A percentile compares a stretch with the other conserved stretches of the same genome.
Conservation (phyloP, 805 yeast genomes). For the Candida coquimbonensis region DNA sequence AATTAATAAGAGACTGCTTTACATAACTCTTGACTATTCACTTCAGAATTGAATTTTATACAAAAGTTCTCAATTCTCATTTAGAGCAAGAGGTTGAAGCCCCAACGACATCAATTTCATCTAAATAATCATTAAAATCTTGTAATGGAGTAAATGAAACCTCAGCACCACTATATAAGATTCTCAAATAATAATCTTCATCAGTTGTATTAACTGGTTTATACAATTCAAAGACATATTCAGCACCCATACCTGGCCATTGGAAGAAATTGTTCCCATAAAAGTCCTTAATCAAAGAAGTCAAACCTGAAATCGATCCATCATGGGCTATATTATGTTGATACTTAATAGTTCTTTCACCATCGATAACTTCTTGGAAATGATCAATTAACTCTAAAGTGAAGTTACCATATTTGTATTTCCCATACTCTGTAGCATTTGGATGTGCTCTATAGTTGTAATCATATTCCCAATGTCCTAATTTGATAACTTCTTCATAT, state of each 20-base stretch:
- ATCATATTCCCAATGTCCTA: conserved; percentile 40
- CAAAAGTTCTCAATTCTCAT: neutral
- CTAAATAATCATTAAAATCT: conserved; percentile 16
- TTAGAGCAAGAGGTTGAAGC: conserved; percentile 8
- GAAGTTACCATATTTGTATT: conserved; percentile 30
- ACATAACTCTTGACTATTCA: too few relatives aligned
- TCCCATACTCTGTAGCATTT: conserved; percentile 30
- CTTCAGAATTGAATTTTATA: too few relatives aligned
- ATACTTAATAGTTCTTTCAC: conserved; percentile 24
- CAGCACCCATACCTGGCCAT: conserved; percentile 46
- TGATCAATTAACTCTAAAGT: conserved; percentile 29
- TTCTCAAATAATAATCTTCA: conserved; percentile 26
- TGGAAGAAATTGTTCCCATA: conserved; percentile 24
- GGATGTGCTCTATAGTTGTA: conserved; percentile 28
- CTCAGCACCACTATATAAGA: conserved; percentile 29
- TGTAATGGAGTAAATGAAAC: conserved; percentile 13
- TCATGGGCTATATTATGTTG: conserved; percentile 38
- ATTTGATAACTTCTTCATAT: conserved; percentile 33
- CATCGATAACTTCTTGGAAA: conserved; percentile 24
- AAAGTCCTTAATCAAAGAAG: conserved; percentile 29
- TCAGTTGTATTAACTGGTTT: conserved; percentile 12
- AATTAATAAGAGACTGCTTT: too few relatives aligned
- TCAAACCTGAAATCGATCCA: conserved; percentile 29
- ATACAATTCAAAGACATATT: conserved; percentile 34
- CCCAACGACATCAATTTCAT: conserved; percentile 6